These are phyloP conservation scores for Epithemia pelagica DNA, from an alignment of 108 stramenopile species.

Conservation along the genomic window DNA sequence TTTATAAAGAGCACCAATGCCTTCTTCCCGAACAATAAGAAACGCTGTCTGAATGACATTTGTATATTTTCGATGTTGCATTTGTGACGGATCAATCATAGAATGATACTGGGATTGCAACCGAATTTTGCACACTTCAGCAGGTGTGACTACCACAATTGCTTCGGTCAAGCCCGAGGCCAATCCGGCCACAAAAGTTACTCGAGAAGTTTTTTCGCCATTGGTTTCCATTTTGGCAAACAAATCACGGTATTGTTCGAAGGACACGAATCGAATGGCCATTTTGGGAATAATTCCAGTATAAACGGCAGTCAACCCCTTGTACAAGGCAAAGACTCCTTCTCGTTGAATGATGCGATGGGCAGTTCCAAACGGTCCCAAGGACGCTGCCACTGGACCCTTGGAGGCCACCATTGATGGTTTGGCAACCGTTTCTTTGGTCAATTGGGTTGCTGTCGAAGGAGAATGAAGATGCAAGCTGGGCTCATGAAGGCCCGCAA, in stretches of 20 bases:
- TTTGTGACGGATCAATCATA: slow-evolving; percentile 76
- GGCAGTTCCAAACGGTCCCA: slow-evolving; percentile 77
- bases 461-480: slow-evolving; percentile 8
- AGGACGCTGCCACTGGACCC: slow-evolving; percentile 35
- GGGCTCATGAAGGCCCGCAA: slow-evolving; percentile 16
- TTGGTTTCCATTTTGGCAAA: background rate
- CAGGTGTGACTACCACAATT: slow-evolving; percentile 61
- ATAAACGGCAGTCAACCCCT: slow-evolving; percentile 93
- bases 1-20: slow-evolving; percentile 87
- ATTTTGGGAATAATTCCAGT: slow-evolving; percentile 96
- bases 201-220: slow-evolving; percentile 4
- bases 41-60: slow-evolving; percentile 90
- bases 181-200: slow-evolving; percentile 84
- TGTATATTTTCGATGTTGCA: slow-evolving; percentile 75
- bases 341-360: slow-evolving; percentile 83
- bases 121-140: slow-evolving; percentile 92
- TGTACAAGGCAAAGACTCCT: slow-evolving; percentile 94
- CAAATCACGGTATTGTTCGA: slow-evolving; percentile 80
- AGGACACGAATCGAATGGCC: slow-evolving; percentile 95
- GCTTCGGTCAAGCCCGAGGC: slow-evolving; percentile 90
- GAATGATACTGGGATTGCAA: slow-evolving; percentile 90
- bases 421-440: slow-evolving; percentile 9
- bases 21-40: slow-evolving; percentile 87
- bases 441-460: slow-evolving; percentile 5
- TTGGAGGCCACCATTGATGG: slow-evolving; percentile 11